phyloP scores from a whole-genome alignment of 1,284 basidiomycete genomes.

The Nidula niveotomentosa region DNA sequence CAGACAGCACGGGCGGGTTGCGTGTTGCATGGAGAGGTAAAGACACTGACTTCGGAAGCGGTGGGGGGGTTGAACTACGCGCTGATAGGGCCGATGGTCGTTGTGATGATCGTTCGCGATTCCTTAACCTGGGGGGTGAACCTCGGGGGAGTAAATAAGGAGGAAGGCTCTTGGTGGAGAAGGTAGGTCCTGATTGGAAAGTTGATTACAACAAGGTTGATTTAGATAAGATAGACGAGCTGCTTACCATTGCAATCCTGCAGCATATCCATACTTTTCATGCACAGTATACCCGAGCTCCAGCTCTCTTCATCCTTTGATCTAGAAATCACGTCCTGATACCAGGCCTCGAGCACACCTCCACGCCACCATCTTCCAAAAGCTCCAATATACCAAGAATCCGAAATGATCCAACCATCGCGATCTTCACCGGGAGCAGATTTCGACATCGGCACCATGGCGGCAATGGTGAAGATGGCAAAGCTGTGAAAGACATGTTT shows the following conservation, averaged over 20 bases:
- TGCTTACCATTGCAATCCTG: conserved; percentile 61
- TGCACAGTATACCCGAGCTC: conserved; percentile 69
- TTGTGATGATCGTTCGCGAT: conserved; percentile 54
- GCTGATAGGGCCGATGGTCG: conserved; percentile 31
- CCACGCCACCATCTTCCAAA: conserved; percentile 90
- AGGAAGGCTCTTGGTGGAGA: conserved; percentile 44
- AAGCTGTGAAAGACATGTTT: conserved; percentile 85
- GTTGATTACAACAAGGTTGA: conserved; percentile 2
- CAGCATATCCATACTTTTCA: conserved; percentile 67
- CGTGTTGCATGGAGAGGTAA: conserved; percentile 69
- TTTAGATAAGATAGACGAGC: conserved; percentile 2
- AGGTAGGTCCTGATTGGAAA: conserved; percentile 42
- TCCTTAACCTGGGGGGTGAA: conserved; percentile 52
- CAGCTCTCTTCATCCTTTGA: conserved; percentile 72
- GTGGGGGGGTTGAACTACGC: conserved; percentile 72
- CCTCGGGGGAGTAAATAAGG: conserved; percentile 39
- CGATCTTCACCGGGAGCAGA: conserved; percentile 31
- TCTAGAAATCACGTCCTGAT: conserved; percentile 60
- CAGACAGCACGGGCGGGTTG: conserved; percentile 27
- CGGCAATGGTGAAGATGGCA: conserved; percentile 84
- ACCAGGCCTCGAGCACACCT: conserved; percentile 70
- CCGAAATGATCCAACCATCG: conserved; percentile 54
- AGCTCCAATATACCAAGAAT: conserved; percentile 85
- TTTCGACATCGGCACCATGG: conserved; percentile 56
- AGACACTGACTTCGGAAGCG: conserved; percentile 78